Base-by-base conservation (phyloP, 192 early-diverging fungal species). In the Umbelopsis vinacea region DNA sequence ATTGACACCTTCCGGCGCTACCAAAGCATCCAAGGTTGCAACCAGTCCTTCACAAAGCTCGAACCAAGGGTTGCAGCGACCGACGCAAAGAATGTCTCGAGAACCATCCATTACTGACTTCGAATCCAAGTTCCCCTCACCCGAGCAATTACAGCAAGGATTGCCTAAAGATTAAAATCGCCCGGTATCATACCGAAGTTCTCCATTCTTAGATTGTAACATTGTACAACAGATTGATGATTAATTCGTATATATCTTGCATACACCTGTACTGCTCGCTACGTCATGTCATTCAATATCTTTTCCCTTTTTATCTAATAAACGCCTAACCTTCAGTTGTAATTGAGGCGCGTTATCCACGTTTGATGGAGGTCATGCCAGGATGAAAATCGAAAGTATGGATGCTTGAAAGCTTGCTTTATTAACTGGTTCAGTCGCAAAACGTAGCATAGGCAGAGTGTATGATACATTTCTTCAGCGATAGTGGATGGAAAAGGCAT, bases 41-140 rank as follows among this genome's bases (percentile, higher is more conserved):
- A 3, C 69, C 7, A 50, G 6, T 21, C 48, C 22, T 4, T 43
- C 9, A 19, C 15, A 52, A 29, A 29, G 7, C 26, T 15, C 2
- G 19, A 37, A 4, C 33, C 12, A 37, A 29, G 33, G 52, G 15
- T 53, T 23, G 6, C 71, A 35, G 12, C 37, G 24, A 4, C 37
- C 33, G 7, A 24, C 52, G 35, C 21, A 22, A 10, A 26, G 21
- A 60, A 3, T 60, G 38, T 45, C 15, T n/a, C 52, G 43, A 57
- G 71, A 50, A 6, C 66, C 66, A 22, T 55, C 52, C 37, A 40
- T 71, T 4, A 33, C 52, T 9, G 77, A 79, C 11, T 79, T 74
- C 68, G 73, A 79, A 52, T 48, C 66, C 7, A 79, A 74, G 8
- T 79, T 79, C 26, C 77, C 77, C 23, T 54, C 68, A 24, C 26